A percentile compares a stretch with the other conserved stretches of the same genome.
phyloP scores from a whole-genome alignment of 768 basidiomycete genomes.

The Leccinum variicolor region DNA sequence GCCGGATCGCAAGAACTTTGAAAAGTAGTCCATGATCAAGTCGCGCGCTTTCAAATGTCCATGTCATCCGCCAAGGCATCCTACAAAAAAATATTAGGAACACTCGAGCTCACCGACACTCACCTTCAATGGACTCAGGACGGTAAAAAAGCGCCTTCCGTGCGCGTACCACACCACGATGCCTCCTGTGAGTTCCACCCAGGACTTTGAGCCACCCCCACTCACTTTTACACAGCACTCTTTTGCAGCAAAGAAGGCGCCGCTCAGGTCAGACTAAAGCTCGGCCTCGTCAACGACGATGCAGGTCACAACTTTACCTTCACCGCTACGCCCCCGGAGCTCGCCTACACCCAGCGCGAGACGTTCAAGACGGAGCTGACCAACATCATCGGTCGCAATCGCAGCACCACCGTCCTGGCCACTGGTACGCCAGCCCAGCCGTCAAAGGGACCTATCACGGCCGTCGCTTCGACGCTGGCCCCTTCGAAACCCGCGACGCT shows the following conservation, averaged over 20 bases:
- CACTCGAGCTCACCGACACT: slow-evolving; percentile 68
- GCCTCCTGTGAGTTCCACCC: slow-evolving; percentile 47
- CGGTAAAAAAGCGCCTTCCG: slow-evolving; percentile 59
- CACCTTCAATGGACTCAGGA: slow-evolving; percentile 81
- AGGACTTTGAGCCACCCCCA: not conserved
- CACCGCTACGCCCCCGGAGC: slow-evolving; percentile 52
- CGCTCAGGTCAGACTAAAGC: slow-evolving; percentile 73
- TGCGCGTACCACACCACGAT: slow-evolving; percentile 59
- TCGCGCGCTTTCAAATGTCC: slow-evolving; percentile 9
- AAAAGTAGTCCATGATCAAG: slow-evolving; percentile 75
- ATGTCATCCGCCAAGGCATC: slow-evolving; percentile 19
- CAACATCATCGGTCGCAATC: slow-evolving; percentile 72
- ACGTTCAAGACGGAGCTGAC: slow-evolving; percentile 79
- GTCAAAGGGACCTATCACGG: slow-evolving; percentile 24
- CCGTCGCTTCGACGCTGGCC: slow-evolving; percentile 4
- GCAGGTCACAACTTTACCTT: slow-evolving; percentile 83
- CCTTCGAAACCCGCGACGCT: slow-evolving; percentile 33
- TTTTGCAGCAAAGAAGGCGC: slow-evolving; percentile 87
- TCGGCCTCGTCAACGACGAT: slow-evolving; percentile 66
- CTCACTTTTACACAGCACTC: slow-evolving; percentile 46
- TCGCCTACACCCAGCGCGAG: slow-evolving; percentile 72
- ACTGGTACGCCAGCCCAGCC: slow-evolving; percentile 18
- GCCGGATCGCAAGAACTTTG: slow-evolving; percentile 60
- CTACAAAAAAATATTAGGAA: slow-evolving; percentile 68
- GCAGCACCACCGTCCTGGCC: slow-evolving; percentile 33